These are phyloP conservation scores for Ganoderma resinaceum DNA, from an alignment of 1,284 basidiomycete genomes.

Conservation along the genomic window DNA sequence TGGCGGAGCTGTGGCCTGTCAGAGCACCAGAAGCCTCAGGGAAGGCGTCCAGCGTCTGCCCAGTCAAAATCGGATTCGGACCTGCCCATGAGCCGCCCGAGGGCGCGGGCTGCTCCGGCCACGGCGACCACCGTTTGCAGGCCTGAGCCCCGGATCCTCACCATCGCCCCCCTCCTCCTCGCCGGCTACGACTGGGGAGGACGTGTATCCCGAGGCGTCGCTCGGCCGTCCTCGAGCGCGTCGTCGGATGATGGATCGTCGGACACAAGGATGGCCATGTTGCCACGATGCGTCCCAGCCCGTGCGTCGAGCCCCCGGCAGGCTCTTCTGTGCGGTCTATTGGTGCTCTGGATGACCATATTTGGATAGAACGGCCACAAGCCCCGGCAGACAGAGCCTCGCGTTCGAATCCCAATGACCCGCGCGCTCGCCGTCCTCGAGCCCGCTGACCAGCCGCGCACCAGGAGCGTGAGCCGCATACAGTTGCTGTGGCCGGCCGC, in stretches of 20 bases:
- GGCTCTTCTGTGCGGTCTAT: conserved; percentile 7
- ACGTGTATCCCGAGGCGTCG: conserved; percentile 19
- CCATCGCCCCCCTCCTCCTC: not conserved
- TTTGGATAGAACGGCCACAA: conserved; percentile 20
- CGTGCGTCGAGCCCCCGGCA: conserved; percentile 18
- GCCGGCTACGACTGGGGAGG: conserved; percentile 15
- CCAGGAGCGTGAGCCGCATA: not conserved
- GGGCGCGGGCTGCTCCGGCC: not conserved
- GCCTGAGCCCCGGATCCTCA: not conserved
- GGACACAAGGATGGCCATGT: conserved; percentile 21
- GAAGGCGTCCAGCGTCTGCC: not conserved
- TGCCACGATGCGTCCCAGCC: conserved; percentile 17
- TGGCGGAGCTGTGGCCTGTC: conserved; percentile 7
- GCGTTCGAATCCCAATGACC: not conserved
- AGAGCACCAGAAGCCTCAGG: not conserved
- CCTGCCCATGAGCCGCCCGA: not conserved
- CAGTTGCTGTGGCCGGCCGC: not conserved
- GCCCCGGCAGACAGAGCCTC: conserved; percentile 14
- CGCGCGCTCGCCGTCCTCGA: not conserved
- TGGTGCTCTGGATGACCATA: conserved; percentile 11
- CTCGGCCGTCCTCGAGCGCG: conserved; percentile 6
- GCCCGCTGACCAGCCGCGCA: conserved; percentile 22
- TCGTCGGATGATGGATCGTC: conserved; percentile 32
- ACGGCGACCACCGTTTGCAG: not conserved
- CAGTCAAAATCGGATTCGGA: not conserved